Evolutionary conservation across 2,329 filamentous ascomycete species (phyloP).

Genomic region (Annulohypoxylon truncatum): DNA sequence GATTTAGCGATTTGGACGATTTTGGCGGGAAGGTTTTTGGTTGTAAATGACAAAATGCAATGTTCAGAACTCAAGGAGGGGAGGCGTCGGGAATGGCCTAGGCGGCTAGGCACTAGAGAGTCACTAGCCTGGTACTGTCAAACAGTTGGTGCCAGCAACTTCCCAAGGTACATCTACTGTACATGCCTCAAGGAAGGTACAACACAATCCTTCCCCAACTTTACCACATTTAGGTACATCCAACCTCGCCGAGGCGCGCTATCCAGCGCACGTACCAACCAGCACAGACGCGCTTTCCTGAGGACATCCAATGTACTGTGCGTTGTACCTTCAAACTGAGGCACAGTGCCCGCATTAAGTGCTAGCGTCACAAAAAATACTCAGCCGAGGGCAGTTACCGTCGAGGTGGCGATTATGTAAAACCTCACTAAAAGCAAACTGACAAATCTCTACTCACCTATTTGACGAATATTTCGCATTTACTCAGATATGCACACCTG

Average conservation of each 20-base stretch:
- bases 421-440: slow-evolving; percentile 5
- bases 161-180: background rate
- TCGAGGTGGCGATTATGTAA: slow-evolving; percentile 15
- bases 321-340: background rate
- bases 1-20: slow-evolving; percentile 1
- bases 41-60: slow-evolving; percentile 10
- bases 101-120: background rate
- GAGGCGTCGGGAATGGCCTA: slow-evolving; percentile 18
- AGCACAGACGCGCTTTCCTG: slow-evolving; percentile 5
- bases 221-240: slow-evolving; percentile 9
- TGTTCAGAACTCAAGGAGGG: slow-evolving; percentile 24
- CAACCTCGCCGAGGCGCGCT: slow-evolving; percentile 30
- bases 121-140: slow-evolving; percentile 1
- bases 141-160: slow-evolving; percentile 22
- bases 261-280: background rate
- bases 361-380: background rate
- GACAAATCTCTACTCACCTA: background rate
- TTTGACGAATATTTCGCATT: background rate
- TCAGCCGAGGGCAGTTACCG: background rate
- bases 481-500: background rate
- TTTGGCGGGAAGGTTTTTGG: slow-evolving; percentile 17
- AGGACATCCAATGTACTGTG: background rate
- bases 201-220: background rate
- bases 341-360: slow-evolving; percentile 10
- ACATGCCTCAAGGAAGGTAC: slow-evolving; percentile 10